Conservation (phyloP, 139 green algal species). For the Haematococcus sp. region DNA sequence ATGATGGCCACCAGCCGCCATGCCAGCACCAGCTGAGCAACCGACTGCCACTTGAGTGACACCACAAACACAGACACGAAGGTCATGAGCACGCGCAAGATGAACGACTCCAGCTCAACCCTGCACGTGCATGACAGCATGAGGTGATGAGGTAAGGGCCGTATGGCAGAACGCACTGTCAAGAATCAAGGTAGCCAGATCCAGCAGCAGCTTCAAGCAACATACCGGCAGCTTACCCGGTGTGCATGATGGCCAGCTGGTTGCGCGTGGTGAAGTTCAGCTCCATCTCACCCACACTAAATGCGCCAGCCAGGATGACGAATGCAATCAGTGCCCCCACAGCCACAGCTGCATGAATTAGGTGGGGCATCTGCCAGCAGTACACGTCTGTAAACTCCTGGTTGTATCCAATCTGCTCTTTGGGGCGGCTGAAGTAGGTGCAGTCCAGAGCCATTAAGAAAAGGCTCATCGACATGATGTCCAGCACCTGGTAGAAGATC, state of each 20-base stretch:
- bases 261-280: constrained; percentile 1
- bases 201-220: too few relatives aligned
- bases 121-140: too few relatives aligned
- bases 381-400: constrained; percentile 19
- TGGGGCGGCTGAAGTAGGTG: background rate
- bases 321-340: background rate
- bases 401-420: background rate
- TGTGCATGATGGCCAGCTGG: constrained; percentile 11
- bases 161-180: background rate
- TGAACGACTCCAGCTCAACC: constrained; percentile 3
- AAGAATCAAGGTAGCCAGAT: too few relatives aligned
- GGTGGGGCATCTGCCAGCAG: constrained; percentile 8
- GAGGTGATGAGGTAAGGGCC: too few relatives aligned
- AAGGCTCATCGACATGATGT: constrained; percentile 12
- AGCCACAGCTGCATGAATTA: constrained; percentile 6
- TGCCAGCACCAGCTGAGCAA: background rate
- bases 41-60: background rate
- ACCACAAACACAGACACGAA: constrained; percentile 1
- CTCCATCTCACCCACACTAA: constrained; percentile 6
- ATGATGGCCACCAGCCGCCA: background rate
- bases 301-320: background rate
- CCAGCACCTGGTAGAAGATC: constrained; percentile 36
- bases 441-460: too few relatives aligned
- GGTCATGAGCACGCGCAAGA: constrained; percentile 3
- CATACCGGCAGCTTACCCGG: constrained; percentile 1